These are phyloP conservation scores for Collybia mongolica DNA, from an alignment of 768 basidiomycete genomes.

Conservation along the genomic window DNA sequence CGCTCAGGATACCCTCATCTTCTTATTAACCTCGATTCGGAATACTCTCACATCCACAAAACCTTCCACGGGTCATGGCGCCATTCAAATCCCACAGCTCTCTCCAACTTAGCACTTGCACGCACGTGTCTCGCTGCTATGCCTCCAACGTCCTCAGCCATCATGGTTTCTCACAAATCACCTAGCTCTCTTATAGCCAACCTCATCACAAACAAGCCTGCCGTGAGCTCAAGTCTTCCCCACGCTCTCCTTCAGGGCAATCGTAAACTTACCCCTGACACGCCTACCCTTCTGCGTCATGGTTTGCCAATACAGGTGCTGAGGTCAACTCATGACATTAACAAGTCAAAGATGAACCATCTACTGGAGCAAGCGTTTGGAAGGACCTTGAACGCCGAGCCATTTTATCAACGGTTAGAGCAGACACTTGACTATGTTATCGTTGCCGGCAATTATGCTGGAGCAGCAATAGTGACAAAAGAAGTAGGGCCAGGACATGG, in stretches of 20 bases:
- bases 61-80: conserved; percentile 84
- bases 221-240: conserved; percentile 91
- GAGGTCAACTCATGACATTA: conserved; percentile 65
- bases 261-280: conserved; percentile 82
- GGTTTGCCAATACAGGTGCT: conserved; percentile 87
- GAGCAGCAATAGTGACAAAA: conserved; percentile 90
- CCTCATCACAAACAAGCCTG: conserved; percentile 97
- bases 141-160: conserved; percentile 90
- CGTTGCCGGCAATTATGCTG: conserved; percentile 92
- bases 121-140: conserved; percentile 87
- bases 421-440: conserved; percentile 85
- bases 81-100: conserved; percentile 75
- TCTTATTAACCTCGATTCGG: conserved; percentile 89
- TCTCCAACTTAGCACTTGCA: conserved; percentile 84
- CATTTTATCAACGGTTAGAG: conserved; percentile 81
- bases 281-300: conserved; percentile 88
- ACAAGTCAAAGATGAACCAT: conserved; percentile 70
- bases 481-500: conserved; percentile 37
- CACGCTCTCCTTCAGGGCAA: conserved; percentile 90
- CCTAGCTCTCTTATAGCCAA: conserved; percentile 95
- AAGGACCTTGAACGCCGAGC: conserved; percentile 62
- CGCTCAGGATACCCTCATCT: conserved; percentile 94
- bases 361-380: conserved; percentile 89
- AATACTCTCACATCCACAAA: conserved; percentile 78
- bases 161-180: conserved; percentile 97